Percentiles rank a stretch among this genome's conserved stretches.
Conservation (phyloP, 2,329 filamentous ascomycete species). For the Talaromyces pinophilus region DNA sequence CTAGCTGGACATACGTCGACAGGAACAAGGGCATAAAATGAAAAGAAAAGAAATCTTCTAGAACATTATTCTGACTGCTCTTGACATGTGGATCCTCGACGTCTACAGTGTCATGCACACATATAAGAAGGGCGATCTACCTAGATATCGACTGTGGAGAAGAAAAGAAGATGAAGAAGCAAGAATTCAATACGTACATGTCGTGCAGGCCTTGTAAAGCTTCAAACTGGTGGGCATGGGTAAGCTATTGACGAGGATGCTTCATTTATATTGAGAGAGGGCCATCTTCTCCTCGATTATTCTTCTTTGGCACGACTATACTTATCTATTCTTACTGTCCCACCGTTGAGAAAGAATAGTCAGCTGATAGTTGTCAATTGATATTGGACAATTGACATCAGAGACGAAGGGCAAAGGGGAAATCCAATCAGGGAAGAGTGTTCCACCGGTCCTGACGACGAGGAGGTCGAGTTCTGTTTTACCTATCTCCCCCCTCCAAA, state of each 20-base stretch:
- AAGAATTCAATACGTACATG: neutral
- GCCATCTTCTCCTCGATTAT: neutral
- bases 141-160: neutral
- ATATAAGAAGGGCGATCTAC: neutral
- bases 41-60: slow-evolving; percentile 8
- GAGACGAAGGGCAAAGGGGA: neutral
- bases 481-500: neutral
- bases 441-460: neutral
- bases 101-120: neutral
- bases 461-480: slow-evolving; percentile 1
- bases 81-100: slow-evolving; percentile 7
- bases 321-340: neutral
- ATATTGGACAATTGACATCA: slow-evolving; percentile 5
- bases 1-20: neutral
- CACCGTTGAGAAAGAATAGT: slow-evolving; percentile 4
- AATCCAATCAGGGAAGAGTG: neutral
- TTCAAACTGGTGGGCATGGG: neutral
- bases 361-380: neutral
- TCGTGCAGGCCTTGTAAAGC: neutral
- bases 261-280: slow-evolving; percentile 1
- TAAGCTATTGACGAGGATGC: neutral
- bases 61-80: neutral
- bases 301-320: neutral
- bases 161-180: neutral
- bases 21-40: neutral